Evolutionary conservation across 73 alveolate genomes (phyloP).

Genomic region (Blepharisma japonicum): DNA sequence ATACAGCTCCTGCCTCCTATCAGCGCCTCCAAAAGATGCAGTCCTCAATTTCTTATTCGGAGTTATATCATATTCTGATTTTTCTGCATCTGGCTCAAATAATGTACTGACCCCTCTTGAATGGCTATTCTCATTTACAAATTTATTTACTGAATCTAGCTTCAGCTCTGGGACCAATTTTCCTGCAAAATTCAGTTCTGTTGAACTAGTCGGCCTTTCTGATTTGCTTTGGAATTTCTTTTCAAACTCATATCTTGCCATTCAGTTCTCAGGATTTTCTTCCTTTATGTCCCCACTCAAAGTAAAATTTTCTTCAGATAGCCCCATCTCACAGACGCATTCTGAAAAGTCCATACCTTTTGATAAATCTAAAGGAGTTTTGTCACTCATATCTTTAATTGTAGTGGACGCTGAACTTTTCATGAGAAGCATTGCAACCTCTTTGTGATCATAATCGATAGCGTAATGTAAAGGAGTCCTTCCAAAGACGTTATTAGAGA

Average conservation of each 20-base stretch:
- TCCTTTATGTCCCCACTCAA: neutral
- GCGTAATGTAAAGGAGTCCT: slow-evolving; percentile 24
- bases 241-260: neutral
- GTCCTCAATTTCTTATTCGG: neutral
- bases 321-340: neutral
- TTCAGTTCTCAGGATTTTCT: neutral
- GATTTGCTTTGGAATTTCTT: neutral
- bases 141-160: neutral
- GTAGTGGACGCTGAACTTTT: neutral
- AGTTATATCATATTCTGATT: neutral
- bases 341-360: neutral
- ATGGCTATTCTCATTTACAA: neutral
- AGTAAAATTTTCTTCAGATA: neutral
- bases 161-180: neutral
- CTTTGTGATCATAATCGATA: neutral
- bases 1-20: neutral
- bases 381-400: slow-evolving; percentile 15
- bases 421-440: neutral
- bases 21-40: neutral
- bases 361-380: neutral
- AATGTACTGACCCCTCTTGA: neutral
- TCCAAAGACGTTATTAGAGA: neutral
- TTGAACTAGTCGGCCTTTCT: neutral
- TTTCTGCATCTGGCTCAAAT: neutral
- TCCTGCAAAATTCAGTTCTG: neutral